These are phyloP conservation scores for Fagus sylvatica DNA, from an alignment of 306 rosid species.

Conservation along the genomic window DNA sequence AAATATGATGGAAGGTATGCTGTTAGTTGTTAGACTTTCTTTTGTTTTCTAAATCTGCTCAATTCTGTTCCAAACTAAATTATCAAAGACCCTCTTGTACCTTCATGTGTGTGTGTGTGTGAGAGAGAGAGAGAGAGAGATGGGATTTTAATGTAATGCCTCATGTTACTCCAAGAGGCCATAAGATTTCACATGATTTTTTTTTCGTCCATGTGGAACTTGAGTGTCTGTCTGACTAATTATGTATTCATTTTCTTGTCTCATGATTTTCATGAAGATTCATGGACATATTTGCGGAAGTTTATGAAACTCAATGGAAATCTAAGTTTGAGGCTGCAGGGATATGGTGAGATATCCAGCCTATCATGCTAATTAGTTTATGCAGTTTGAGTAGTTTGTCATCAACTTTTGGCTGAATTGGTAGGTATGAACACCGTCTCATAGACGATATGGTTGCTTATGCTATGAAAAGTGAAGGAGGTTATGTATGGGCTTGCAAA, in stretches of 20 bases:
- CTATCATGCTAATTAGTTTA: conserved; percentile 7
- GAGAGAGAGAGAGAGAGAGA: background rate
- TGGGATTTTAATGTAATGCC: background rate
- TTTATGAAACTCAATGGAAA: conserved; percentile 89
- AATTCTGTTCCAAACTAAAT: background rate
- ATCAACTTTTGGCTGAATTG: conserved; percentile 32
- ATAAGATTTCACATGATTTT: background rate
- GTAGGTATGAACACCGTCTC: conserved; percentile 96
- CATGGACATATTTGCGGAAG: conserved; percentile 97
- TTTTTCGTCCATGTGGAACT: background rate
- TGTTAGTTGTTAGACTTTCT: conserved; percentile 16
- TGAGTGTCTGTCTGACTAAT: background rate
- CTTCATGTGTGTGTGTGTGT: background rate
- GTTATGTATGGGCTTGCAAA: conserved; percentile 99
- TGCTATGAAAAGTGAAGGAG: conserved; percentile 97
- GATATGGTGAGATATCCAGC: conserved; percentile 67
- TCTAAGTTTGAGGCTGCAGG: conserved; percentile 91
- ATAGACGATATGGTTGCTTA: conserved; percentile 99
- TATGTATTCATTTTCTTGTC: background rate
- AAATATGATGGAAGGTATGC: conserved; percentile 96
- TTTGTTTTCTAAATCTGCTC: background rate
- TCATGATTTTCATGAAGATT: conserved; percentile 58
- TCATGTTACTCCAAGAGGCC: background rate
- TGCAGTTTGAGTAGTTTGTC: conserved; percentile 5
- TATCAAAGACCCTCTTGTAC: background rate